phyloP scores from a whole-genome alignment of 1,284 basidiomycete species.

The Rhodotorula sp. region DNA sequence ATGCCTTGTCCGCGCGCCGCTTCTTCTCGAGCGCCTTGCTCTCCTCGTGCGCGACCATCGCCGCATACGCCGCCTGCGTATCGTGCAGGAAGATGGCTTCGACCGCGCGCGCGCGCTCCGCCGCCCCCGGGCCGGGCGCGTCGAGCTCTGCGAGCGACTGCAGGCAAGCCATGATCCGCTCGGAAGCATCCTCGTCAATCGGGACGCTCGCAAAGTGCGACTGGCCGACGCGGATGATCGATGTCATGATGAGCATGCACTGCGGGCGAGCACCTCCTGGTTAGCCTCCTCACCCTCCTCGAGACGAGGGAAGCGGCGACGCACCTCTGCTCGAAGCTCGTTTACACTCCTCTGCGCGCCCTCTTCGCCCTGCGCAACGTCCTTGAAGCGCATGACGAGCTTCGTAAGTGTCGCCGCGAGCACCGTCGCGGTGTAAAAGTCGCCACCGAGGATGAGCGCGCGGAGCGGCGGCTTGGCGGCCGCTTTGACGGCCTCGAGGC shows the following conservation, averaged over 20 bases:
- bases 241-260: conserved; percentile 98
- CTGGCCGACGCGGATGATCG: conserved; percentile 93
- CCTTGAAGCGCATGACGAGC: conserved; percentile 79
- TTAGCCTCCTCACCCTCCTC: conserved; percentile 74
- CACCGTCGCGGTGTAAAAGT: conserved; percentile 95
- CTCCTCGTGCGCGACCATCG: conserved; percentile 91
- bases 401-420: conserved; percentile 88
- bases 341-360: conserved; percentile 65
- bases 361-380: conserved; percentile 54
- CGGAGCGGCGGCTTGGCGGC: conserved; percentile 88
- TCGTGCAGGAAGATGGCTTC: conserved; percentile 89
- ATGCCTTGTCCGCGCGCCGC: conserved; percentile 71
- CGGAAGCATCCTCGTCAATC: conserved; percentile 97
- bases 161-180: conserved; percentile 95
- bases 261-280: conserved; percentile 46
- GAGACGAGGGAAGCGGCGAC: conserved; percentile 17
- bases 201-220: conserved; percentile 89
- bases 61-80: conserved; percentile 88
- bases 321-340: conserved; percentile 79
- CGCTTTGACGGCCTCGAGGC: conserved; percentile 77
- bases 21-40: conserved; percentile 87
- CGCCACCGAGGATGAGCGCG: conserved; percentile 86
- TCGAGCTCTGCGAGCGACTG: conserved; percentile 69
- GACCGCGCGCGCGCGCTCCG: conserved; percentile 52
- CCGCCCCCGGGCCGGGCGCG: not conserved